Evolutionary conservation across 768 basidiomycete species (phyloP), one percentile per base, ranked within the genome.

Genomic region (Mycena galopus): DNA sequence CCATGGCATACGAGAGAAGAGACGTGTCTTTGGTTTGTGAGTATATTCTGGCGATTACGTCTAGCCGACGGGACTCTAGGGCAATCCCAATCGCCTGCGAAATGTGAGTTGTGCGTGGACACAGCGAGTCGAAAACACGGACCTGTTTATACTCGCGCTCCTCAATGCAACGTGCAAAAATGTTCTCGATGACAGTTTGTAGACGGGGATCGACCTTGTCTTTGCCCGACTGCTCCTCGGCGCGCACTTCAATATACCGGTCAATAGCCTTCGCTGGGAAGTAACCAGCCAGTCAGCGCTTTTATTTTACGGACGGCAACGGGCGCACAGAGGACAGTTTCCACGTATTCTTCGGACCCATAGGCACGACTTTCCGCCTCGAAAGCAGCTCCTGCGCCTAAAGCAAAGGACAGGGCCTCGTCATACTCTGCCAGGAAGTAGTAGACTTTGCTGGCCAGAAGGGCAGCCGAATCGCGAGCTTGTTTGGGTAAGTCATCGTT

Each of bases 361-460:
- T 84, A 80, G 19, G 83, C 86, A 77, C 88, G 88, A 73, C 88
- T 84, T 79, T 96, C 94, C 2, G 86, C 87, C 80, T 95, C 92
- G 79, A 99, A 98, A 79, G 94, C 93, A 80, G 84, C 86, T 67
- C 94, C 96, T 21, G 97, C 95, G 68, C 94, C 93, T 57, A 99
- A 90, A 25, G 98, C 98, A 79, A 98, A 98, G 16, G 95, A 93
- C 69, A 99, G 89, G 32, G 97, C 95, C 80, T 99, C 98, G 78
- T 97, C 96, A 77, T 97, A 94, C 81, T 96, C 95, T 74, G 94
- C 96, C 59, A 99, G 88, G 88, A 94, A 97, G 84, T 96, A 99
- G 83, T 99, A 99, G 60, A 99, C 94, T 81, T 99, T 99, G 87
- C 96, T 97, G n/a, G 94, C 93, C 32, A 99, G 88, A 61, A 99